Evolutionary conservation across 2,329 filamentous ascomycete species (phyloP), one percentile per base, ranked within the genome.

Genomic region (Raffaelea arxii): DNA sequence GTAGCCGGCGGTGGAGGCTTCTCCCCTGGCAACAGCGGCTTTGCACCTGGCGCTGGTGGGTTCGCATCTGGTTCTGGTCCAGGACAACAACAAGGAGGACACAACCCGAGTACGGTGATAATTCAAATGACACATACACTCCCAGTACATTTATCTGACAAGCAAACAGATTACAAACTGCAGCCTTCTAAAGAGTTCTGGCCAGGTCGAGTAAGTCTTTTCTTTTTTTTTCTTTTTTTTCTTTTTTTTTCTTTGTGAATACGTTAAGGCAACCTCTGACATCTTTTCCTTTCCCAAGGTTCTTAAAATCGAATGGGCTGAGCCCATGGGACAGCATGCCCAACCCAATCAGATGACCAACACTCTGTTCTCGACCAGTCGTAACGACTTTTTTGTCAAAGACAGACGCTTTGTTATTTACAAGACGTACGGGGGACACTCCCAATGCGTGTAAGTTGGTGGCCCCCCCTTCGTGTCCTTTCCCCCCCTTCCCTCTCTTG

Each of bases 391-490:
- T 46, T 59, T 3, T 53, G 57, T 1, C 12, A 47, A 51, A 30
- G 21, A 43, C 12, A 41, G 50, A 24, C 70, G 75, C 4, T 79
- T 78, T 46, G 70, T 80, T 36, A 68, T 79, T 4, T 63, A 77
- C 16, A 67, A 62, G 1, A 74, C 68, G 42, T 68, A 73, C 23
- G 62, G 67, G 18, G 75, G 75, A 3, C 71, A 77, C 50, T 74
- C 70, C 50, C 70, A 67, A 22, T 78, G 75, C 63, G 71, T 79
- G 74, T 78, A 67, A 65, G 71, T 36, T 6, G 22, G n/a, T n/a
- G n/a, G n/a, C n/a, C n/a, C n/a, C n/a, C n/a, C n/a, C n/a, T n/a
- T n/a, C n/a, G 27, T 30, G 27, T 16, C 27, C 27, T 30, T 30
- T 30, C 9, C 16, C 9, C 27, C 27, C n/a, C 6, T 11, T 14